Percentiles rank a stretch among this genome's conserved stretches.
Conservation (phyloP, 1,284 basidiomycete species). For the Leucoagaricus sp. region DNA sequence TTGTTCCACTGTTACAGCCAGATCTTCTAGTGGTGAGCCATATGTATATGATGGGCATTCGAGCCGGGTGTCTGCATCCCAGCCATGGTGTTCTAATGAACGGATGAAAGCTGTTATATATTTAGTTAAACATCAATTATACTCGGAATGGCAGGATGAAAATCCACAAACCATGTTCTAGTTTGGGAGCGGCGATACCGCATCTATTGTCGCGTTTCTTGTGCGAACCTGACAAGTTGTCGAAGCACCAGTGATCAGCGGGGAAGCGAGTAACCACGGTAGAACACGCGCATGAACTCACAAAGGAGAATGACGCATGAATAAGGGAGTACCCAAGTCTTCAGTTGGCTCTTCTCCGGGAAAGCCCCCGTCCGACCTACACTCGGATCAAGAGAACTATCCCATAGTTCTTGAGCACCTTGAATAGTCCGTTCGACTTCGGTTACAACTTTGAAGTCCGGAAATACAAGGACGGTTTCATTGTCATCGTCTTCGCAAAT, state of each 20-base stretch:
- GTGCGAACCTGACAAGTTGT: constrained; percentile 72
- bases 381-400: constrained; percentile 58
- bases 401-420: constrained; percentile 74
- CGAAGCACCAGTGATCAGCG: no score
- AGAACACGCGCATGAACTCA: constrained; percentile 38
- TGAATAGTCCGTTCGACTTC: constrained; percentile 63
- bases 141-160: neutral
- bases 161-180: constrained; percentile 62
- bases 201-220: constrained; percentile 91
- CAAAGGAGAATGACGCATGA: constrained; percentile 81
- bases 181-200: constrained; percentile 80
- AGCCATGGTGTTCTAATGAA: constrained; percentile 64
- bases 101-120: constrained; percentile 54
- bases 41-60: constrained; percentile 61
- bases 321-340: constrained; percentile 76
- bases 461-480: constrained; percentile 84
- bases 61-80: constrained; percentile 74
- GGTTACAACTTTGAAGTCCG: constrained; percentile 84
- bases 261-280: no score
- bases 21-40: constrained; percentile 57
- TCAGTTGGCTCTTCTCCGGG: constrained; percentile 47
- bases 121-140: neutral
- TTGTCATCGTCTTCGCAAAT: constrained; percentile 56
- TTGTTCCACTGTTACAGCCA: constrained; percentile 43
- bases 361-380: constrained; percentile 45